Evolutionary conservation across 371 early-diverging fungal genomes (phyloP), one percentile per base, ranked within the genome.

Genomic region (Blastocladiella emersonii): DNA sequence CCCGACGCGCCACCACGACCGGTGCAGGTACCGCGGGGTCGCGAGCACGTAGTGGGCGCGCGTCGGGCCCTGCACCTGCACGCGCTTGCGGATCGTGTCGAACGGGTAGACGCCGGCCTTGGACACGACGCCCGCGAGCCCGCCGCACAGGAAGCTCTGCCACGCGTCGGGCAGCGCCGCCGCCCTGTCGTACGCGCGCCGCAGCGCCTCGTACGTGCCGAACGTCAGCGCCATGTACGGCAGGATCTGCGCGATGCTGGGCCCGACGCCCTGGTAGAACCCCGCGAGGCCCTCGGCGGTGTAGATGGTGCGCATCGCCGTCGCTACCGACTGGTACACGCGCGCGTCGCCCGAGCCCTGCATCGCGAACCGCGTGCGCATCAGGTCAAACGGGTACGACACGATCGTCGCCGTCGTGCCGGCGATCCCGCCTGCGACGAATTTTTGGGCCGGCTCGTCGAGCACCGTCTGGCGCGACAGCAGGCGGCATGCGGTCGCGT

Each of bases 221-320:
- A 92, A 92, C 64, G 86, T 75, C 0, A 88, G 67, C 6, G 95
- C 93, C 92, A 93, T 95, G 63, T 92, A 91, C 45, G 96, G 96
- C 73, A 92, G 81, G 34, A 97, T 91, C 70, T 93, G 92, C 32
- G 89, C 69, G 32, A 91, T 70, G 0, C 92, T 77, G 7, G 95
- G 88, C 66, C 82, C 74, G 49, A 93, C 66, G 2, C 96, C 96
- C 44, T 86, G 76, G 72, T 95, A 97, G 61, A 92, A 90, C 15
- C 98, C 95, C 4, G 60, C 49, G 2, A 87, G 36, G 0, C 95
- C 95, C 65, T 95, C 95, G 8, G 71, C 67, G 2, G 66, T 62
- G 44, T 74, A 72, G 61, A 94, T 93, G 57, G 78, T 69, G 13
- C 64, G 37, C 6, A 89, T 69, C 7, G 92, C 89, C 37, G 78